Evolutionary conservation across 805 yeast genomes (phyloP), one percentile per base, ranked within the genome.

Genomic region (Wickerhamiella galacta): DNA sequence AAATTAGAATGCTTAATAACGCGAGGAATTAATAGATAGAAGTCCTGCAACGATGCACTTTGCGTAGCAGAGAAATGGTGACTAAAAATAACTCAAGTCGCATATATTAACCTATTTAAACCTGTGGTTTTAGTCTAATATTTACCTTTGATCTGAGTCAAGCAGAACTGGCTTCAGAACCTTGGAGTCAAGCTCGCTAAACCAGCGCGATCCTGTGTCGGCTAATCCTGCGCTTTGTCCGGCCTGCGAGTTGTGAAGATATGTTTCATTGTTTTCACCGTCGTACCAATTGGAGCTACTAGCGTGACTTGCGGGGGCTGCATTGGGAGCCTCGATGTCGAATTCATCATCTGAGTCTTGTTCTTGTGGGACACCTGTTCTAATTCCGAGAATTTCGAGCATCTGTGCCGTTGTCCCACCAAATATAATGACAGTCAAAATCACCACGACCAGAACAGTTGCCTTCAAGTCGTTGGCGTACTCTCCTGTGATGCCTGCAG

Each of bases 331-430:
- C 55, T 85, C 95, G 30, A 83, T 76, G 49, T 87, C 95, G 52
- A 87, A 87, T 52, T 90, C 98, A 48, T 90, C 96, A 54, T 90
- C 98, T 32, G 82, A 72, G 25, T 74, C 85, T 35, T 57, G 68
- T 36, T 81, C 93, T 43, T 75, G 87, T 14, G 79, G 65, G 41
- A 87, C 81, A 1, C 98, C 98, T 2, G 93, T 78, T 45, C 78
- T 76, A 45, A 90, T 92, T 29, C 92, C 90, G 44, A 90, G 63
- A 43, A 87, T 80, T 52, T 90, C 99, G 38, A 90, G 67, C 99
- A 90, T 90, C 28, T 93, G 80, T 1, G 98, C 95, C 0, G 96
- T 90, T 1, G 98, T 90, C 24, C 99, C 98, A 38, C 99, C 99
- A 54, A 90, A 90, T 19, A 90, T 66, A 35, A 90, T 85, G 19